These are phyloP conservation scores for Aspergillus nidulans DNA, from an alignment of 495 filamentous ascomycete species.

Conservation along the genomic window DNA sequence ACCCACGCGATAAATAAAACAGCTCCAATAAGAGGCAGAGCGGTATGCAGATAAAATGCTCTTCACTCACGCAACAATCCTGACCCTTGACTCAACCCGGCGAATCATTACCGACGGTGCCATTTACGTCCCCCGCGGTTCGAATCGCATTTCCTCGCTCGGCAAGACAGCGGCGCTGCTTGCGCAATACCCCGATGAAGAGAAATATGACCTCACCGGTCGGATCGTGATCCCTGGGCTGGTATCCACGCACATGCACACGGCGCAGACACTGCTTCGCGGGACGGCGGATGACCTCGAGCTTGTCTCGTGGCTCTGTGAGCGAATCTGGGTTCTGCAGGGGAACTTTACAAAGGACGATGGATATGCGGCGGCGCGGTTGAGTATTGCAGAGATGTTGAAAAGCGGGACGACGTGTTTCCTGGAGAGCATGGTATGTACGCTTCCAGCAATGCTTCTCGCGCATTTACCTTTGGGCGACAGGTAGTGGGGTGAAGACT, in stretches of 20 bases:
- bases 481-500: too few species aligned
- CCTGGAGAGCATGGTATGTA: slow-evolving; percentile 44
- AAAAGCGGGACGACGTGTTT: slow-evolving; percentile 49
- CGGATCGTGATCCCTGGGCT: slow-evolving; percentile 46
- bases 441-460: neutral
- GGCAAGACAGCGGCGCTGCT: slow-evolving; percentile 32
- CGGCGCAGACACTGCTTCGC: slow-evolving; percentile 45
- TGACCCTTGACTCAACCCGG: slow-evolving; percentile 41
- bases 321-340: slow-evolving; percentile 47
- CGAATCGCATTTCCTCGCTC: slow-evolving; percentile 37
- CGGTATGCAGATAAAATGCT: too few species aligned
- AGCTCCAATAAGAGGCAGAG: too few species aligned
- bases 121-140: slow-evolving; percentile 32
- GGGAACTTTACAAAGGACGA: slow-evolving; percentile 41
- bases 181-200: slow-evolving; percentile 21
- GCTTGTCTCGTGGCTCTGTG: slow-evolving; percentile 44
- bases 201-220: slow-evolving; percentile 31
- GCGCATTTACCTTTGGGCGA: neutral
- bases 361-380: slow-evolving; percentile 42
- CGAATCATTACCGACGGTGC: slow-evolving; percentile 45
- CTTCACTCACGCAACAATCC: slow-evolving; percentile 39
- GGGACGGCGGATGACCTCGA: slow-evolving; percentile 45
- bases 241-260: slow-evolving; percentile 48
- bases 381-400: slow-evolving; percentile 49
- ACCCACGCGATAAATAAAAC: too few species aligned